phyloP scores from a whole-genome alignment of 2,329 filamentous ascomycete genomes.

The Orbilia ellipsospora region DNA sequence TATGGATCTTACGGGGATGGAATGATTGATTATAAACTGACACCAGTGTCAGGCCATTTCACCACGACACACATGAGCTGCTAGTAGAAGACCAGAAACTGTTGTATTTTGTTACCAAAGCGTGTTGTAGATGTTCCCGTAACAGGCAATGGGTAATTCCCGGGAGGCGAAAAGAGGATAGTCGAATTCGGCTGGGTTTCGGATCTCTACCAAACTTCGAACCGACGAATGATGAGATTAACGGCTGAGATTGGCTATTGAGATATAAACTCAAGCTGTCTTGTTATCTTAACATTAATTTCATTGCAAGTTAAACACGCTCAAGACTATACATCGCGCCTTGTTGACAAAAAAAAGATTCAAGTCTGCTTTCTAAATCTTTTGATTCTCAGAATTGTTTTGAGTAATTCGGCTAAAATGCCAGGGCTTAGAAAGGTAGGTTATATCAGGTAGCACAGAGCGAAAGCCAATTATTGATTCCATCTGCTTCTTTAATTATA shows the following conservation, averaged over 20 bases:
- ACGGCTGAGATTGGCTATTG: background rate
- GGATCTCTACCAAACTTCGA: slow-evolving; percentile 44
- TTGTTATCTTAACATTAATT: background rate
- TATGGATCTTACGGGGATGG: too few species aligned
- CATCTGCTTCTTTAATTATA: slow-evolving; percentile 46
- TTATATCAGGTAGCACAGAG: too few species aligned
- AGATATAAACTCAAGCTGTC: too few species aligned
- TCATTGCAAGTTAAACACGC: too few species aligned
- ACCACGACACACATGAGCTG: too few species aligned
- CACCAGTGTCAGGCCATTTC: too few species aligned
- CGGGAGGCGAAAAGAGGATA: background rate
- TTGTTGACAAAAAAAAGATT: too few species aligned
- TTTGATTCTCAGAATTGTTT: too few species aligned
- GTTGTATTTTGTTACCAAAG: slow-evolving; percentile 29
- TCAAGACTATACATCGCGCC: too few species aligned
- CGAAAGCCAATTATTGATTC: too few species aligned
- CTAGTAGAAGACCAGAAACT: background rate
- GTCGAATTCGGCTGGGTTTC: slow-evolving; percentile 45
- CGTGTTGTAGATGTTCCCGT: slow-evolving; percentile 20
- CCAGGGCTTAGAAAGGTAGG: slow-evolving; percentile 40
- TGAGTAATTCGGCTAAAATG: slow-evolving; percentile 12
- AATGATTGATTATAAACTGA: too few species aligned
- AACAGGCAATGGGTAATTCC: slow-evolving; percentile 41
- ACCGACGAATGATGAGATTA: slow-evolving; percentile 6
- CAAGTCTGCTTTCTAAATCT: too few species aligned